These are phyloP conservation scores for Tricladium varicosporioides DNA, from an alignment of 2,329 filamentous ascomycete genomes.

Conservation along the genomic window DNA sequence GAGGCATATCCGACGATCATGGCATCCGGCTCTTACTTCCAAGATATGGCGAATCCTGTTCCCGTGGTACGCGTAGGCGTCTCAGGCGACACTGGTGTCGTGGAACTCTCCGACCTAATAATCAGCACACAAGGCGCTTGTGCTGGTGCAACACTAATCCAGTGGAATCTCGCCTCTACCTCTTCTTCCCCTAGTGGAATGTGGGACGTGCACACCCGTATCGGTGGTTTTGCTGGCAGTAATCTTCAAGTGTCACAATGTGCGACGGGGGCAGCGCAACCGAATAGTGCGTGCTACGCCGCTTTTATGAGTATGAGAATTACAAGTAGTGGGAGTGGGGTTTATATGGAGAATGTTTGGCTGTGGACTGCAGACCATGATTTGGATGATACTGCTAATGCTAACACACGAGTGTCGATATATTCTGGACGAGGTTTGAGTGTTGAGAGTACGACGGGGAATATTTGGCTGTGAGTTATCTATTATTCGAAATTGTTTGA, in stretches of 20 bases:
- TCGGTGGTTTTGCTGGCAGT: conserved; percentile 49
- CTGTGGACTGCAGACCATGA: conserved; percentile 44
- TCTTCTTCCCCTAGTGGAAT: conserved; percentile 50
- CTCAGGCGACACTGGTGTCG: conserved; percentile 52
- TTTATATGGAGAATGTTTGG: conserved; percentile 47
- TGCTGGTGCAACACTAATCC: conserved; percentile 59
- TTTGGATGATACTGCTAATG: conserved; percentile 40
- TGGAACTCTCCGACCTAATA: conserved; percentile 64
- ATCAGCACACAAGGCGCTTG: conserved; percentile 49
- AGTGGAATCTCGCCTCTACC: conserved; percentile 58
- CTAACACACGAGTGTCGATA: conserved; percentile 49
- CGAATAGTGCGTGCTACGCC: conserved; percentile 31
- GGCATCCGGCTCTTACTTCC: conserved; percentile 43
- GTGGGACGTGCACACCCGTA: conserved; percentile 43
- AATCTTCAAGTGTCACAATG: conserved; percentile 53
- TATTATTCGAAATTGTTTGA: no score
- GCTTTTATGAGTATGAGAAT: conserved; percentile 37
- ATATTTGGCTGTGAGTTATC: conserved; percentile 49
- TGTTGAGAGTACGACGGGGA: conserved; percentile 38
- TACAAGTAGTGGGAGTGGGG: conserved; percentile 39
- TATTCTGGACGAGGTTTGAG: conserved; percentile 44
- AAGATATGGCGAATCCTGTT: conserved; percentile 41
- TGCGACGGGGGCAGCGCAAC: conserved; percentile 53
- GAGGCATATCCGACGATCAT: conserved; percentile 43
- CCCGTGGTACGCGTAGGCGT: conserved; percentile 54